Percentiles rank a stretch among this genome's conserved stretches.
Conservation (phyloP, 257 asterid genomes). For the Salvia splendens region DNA sequence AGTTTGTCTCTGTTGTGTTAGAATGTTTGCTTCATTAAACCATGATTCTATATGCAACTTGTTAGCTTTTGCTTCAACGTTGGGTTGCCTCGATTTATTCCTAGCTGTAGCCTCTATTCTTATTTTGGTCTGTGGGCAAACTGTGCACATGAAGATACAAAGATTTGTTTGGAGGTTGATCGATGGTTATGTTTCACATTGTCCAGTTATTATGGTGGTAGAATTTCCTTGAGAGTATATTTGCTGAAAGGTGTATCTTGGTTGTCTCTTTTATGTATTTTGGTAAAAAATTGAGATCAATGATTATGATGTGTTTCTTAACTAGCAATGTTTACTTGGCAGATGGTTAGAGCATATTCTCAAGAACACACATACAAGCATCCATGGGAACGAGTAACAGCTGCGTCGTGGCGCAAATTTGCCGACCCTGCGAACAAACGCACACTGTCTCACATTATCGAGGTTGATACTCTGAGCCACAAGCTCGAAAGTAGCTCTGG, state of each 20-base stretch:
- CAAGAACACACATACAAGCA: constrained; percentile 94
- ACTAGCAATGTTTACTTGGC: neutral
- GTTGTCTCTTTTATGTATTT: neutral
- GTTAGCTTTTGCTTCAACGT: neutral
- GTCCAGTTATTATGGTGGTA: neutral
- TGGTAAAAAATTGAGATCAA: neutral
- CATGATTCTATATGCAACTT: neutral
- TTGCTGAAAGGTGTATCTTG: neutral
- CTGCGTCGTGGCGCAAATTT: constrained; percentile 98
- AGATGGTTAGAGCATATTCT: constrained; percentile 89
- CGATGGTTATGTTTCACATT: neutral
- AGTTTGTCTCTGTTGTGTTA: neutral
- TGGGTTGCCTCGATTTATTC: neutral
- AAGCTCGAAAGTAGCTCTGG: constrained; percentile 67
- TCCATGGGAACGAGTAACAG: constrained; percentile 95
- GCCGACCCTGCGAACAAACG: constrained; percentile 92
- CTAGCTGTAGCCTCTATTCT: neutral
- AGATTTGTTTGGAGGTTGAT: neutral
- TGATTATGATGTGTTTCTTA: constrained; percentile 1
- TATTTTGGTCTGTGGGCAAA: neutral
- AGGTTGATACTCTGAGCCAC: constrained; percentile 86
- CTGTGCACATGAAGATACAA: neutral
- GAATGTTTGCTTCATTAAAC: neutral
- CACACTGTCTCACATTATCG: constrained; percentile 76
- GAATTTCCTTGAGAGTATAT: neutral